Conservation (phyloP, 192 early-diverging fungal species). For the Linnemannia zychae region DNA sequence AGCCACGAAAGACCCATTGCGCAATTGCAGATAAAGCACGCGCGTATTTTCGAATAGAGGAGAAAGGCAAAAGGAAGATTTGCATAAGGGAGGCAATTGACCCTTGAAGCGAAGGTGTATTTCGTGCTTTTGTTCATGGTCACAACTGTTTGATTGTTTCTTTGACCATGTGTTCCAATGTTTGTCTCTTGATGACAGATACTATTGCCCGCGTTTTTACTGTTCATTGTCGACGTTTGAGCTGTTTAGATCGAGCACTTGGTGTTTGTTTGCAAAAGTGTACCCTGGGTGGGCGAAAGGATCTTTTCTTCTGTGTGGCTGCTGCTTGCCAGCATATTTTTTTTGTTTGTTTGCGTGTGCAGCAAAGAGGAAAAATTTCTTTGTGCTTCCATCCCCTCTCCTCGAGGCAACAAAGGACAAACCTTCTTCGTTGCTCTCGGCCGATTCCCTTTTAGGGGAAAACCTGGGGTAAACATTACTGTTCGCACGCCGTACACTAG, state of each 20-base stretch:
- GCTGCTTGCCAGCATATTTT: not conserved
- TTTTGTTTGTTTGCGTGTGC: not conserved
- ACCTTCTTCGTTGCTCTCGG: not conserved
- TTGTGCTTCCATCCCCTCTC: not conserved
- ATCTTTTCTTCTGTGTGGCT: not conserved
- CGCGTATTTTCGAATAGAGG: not conserved
- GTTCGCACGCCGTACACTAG: too few species aligned
- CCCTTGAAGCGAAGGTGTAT: not conserved
- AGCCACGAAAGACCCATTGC: not conserved
- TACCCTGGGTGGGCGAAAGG: not conserved
- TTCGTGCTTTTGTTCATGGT: not conserved
- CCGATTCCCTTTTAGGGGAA: conserved; percentile 26
- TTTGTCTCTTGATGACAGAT: not conserved
- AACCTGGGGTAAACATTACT: conserved; percentile 31
- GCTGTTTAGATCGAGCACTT: not conserved
- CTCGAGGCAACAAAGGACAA: not conserved
- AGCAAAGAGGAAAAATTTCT: not conserved
- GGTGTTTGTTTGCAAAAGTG: not conserved
- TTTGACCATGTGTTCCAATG: not conserved
- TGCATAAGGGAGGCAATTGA: too few species aligned
- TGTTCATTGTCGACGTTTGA: not conserved
- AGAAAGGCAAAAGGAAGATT: not conserved
- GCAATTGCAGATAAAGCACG: not conserved
- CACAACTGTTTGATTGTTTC: not conserved
- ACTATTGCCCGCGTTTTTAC: not conserved